Conservation (phyloP, 2,329 filamentous ascomycete genomes). For the Hymenoscyphus infarciens region DNA sequence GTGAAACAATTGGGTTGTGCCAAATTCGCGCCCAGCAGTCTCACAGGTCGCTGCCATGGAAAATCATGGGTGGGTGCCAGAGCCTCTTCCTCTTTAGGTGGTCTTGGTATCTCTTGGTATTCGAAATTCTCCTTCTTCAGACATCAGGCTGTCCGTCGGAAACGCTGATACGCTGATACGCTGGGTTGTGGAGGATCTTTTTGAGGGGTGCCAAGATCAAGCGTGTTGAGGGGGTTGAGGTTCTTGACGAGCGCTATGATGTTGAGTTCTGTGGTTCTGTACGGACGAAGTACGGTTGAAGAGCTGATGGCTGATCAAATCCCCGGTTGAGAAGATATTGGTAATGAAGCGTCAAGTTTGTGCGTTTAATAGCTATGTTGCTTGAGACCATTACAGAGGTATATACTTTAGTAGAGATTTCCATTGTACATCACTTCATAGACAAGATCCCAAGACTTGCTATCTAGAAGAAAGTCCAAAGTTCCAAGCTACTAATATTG, state of each 20-base stretch:
- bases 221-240: not conserved
- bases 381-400: not conserved
- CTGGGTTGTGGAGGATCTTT: slow-evolving; percentile 4
- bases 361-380: not conserved
- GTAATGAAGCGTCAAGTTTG: not conserved
- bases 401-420: not conserved
- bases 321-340: not conserved
- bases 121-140: not conserved
- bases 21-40: slow-evolving; percentile 15
- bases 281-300: not conserved
- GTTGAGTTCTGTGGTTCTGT: not conserved
- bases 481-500: no score
- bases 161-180: slow-evolving; percentile 10
- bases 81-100: slow-evolving; percentile 5
- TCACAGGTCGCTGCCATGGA: slow-evolving; percentile 12
- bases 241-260: not conserved
- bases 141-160: slow-evolving; percentile 5
- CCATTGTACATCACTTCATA: not conserved
- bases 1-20: slow-evolving; percentile 18
- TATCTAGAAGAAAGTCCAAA: not conserved
- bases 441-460: no score
- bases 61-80: not conserved
- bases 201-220: slow-evolving; percentile 10
- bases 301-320: not conserved
- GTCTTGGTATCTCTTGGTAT: slow-evolving; percentile 16